Evolutionary conservation across 768 basidiomycete species (phyloP).

Genomic region (Rhizopogon salebrosus): DNA sequence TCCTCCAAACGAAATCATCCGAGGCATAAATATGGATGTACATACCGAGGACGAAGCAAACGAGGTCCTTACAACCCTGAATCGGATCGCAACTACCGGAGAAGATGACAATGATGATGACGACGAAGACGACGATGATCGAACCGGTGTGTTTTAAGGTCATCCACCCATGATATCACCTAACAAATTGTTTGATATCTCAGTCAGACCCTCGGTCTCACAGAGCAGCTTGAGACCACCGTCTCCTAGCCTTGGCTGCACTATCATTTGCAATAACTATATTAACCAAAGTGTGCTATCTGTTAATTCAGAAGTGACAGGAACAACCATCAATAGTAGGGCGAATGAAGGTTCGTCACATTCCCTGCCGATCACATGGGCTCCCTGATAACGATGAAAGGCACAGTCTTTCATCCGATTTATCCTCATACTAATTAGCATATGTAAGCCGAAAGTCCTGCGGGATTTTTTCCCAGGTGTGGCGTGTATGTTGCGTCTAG

Average conservation of each 20-base stretch:
- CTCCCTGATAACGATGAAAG: neutral
- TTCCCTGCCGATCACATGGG: neutral
- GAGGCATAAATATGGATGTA: neutral
- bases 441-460: neutral
- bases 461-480: neutral
- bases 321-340: neutral
- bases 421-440: neutral
- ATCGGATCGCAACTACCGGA: neutral
- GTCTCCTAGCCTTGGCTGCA: neutral
- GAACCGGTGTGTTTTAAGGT: neutral
- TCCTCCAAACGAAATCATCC: neutral
- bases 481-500: neutral
- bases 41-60: neutral
- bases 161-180: neutral
- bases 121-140: neutral
- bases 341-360: neutral
- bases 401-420: neutral
- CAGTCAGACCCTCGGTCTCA: neutral
- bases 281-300: neutral
- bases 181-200: neutral
- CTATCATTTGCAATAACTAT: neutral
- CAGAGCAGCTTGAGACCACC: neutral
- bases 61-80: neutral
- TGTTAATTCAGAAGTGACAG: neutral
- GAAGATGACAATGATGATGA: neutral